Evolutionary conservation across 495 filamentous ascomycete genomes (phyloP).

Genomic region (Diplogelasinospora grovesii): DNA sequence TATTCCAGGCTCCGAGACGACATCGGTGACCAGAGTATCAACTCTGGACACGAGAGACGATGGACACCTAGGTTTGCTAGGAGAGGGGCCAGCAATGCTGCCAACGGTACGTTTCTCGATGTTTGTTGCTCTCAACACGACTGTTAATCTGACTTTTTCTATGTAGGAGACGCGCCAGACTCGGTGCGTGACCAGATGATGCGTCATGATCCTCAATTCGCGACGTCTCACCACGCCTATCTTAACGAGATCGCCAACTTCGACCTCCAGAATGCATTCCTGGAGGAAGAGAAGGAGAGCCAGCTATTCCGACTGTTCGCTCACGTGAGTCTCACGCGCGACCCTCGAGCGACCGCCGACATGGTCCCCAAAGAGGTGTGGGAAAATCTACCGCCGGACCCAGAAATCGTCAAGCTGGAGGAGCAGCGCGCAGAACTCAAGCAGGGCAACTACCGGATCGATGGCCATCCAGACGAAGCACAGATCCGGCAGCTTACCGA

Average conservation of each 20-base stretch:
- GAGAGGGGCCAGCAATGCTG: constrained; percentile 11
- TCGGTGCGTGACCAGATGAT: constrained; percentile 6
- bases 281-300: constrained; percentile 9
- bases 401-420: constrained; percentile 16
- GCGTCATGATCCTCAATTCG: constrained; percentile 1
- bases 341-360: constrained; percentile 14
- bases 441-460: constrained; percentile 9
- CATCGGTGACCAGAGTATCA: constrained; percentile 2
- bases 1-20: constrained; percentile 7
- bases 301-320: constrained; percentile 11
- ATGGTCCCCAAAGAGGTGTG: constrained; percentile 18
- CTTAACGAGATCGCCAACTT: constrained; percentile 13
- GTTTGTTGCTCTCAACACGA: background rate
- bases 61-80: constrained; percentile 2
- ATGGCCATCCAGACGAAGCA: constrained; percentile 4
- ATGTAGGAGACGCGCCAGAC: constrained; percentile 6
- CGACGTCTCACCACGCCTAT: constrained; percentile 11
- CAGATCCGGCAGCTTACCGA: constrained; percentile 4
- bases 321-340: constrained; percentile 21
- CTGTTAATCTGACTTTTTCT: background rate
- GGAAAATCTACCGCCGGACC: constrained; percentile 11
- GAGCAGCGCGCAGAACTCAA: constrained; percentile 14
- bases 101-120: constrained; percentile 6
- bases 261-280: constrained; percentile 15
- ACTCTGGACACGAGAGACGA: constrained; percentile 4